Evolutionary conservation across 2,329 filamentous ascomycete species (phyloP), one percentile per base, ranked within the genome.

Genomic region (Calonectria montana): DNA sequence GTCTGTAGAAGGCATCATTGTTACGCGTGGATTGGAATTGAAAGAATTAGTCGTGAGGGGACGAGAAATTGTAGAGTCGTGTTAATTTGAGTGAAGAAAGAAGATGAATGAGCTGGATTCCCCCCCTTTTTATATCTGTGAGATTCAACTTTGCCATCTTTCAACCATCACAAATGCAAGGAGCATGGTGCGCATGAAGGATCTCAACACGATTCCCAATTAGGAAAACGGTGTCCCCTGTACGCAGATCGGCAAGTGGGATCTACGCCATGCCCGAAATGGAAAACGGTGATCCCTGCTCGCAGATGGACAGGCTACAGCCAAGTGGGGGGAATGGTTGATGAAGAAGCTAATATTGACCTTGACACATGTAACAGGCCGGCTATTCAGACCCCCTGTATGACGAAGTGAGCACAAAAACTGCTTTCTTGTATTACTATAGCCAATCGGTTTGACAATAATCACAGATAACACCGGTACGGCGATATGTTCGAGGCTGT

Each of bases 141-240:
- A 45, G 15, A 12, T 13, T 18, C 4, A 8, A 1, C 18, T 45
- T 25, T 25, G 7, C 10, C 7, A 18, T 25, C n/a, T 4, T 16
- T 35, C 12, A 6, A 15, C 21, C 4, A 27, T 64, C 9, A 3
- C 9, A 23, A 23, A 23, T 12, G 5, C 21, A 12, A 21, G n/a
- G 23, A 12, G 10, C 23, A 25, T 23, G 10, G 29, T 7, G 23
- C 7, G 4, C 13, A 59, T 59, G 39, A 13, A 21, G 7, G 41
- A 23, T 64, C 48, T 27, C n/a, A 48, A 4, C n/a, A 47, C 25
- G 8, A n/a, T 64, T 48, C 61, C 61, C 3, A 64, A 64, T 35
- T 18, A 64, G 61, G 61, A 64, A 64, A 64, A 64, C 43, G 61
- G 61, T 64, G 25, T 37, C n/a, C 61, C 61, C 16, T 21, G 61